Conservation (phyloP, 768 basidiomycete genomes). For the Harrya chromipes region DNA sequence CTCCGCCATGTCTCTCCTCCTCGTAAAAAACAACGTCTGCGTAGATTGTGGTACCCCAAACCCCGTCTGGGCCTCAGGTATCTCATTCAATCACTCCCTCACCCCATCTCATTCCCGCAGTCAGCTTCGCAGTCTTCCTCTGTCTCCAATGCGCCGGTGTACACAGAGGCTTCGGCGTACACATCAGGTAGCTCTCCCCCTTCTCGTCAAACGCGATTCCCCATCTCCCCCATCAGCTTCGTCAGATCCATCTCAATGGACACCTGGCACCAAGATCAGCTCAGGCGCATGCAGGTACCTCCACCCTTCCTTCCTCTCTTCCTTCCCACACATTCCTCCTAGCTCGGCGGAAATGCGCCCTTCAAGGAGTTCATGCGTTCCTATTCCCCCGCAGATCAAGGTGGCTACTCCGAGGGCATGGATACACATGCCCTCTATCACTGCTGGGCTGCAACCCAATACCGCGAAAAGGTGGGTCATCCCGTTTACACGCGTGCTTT, state of each 20-base stretch:
- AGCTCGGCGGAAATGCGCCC: conserved; percentile 87
- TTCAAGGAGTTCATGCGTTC: conserved; percentile 77
- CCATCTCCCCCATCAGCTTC: conserved; percentile 51
- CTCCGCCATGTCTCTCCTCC: conserved; percentile 38
- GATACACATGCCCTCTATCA: conserved; percentile 79
- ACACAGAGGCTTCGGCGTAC: conserved; percentile 91
- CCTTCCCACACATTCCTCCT: conserved; percentile 11
- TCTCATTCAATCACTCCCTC: background rate
- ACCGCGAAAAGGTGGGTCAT: conserved; percentile 80
- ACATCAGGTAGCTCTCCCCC: conserved; percentile 57
- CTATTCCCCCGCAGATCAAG: conserved; percentile 62
- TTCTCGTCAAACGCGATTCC: background rate
- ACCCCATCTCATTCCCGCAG: conserved; percentile 4
- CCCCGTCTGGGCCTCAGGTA: conserved; percentile 94
- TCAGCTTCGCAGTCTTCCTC: conserved; percentile 82
- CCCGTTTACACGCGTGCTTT: background rate
- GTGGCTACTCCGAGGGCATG: conserved; percentile 64
- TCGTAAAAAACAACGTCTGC: conserved; percentile 71
- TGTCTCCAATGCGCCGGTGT: conserved; percentile 86
- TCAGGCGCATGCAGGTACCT: conserved; percentile 84
- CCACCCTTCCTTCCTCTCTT: conserved; percentile 3
- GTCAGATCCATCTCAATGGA: conserved; percentile 96
- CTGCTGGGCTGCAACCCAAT: conserved; percentile 92
- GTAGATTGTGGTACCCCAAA: conserved; percentile 86
- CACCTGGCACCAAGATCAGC: conserved; percentile 89